Evolutionary conservation across 192 early-diverging fungal species (phyloP), one percentile per base, ranked within the genome.

Genomic region (Diversispora epigaea): DNA sequence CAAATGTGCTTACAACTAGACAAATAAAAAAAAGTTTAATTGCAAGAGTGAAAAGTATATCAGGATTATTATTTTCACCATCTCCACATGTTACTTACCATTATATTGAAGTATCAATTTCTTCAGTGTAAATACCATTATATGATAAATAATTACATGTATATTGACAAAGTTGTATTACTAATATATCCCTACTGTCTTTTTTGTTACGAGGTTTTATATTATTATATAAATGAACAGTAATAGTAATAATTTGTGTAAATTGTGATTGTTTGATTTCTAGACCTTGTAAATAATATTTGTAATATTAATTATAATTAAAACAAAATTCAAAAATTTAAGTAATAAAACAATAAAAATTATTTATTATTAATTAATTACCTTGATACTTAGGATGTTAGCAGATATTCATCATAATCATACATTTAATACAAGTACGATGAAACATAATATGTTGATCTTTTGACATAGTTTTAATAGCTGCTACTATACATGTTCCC

Each of bases 401-500:
- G 19, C 7, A 65, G n/a, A 65, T 65, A 19, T 65, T 65, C 63
- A 46, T 65, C 43, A 65, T 44, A 65, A 46, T 65, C 43, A 45
- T 45, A 65, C 7, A 44, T 12, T 19, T 65, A n/a, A n/a, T n/a
- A n/a, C n/a, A n/a, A n/a, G n/a, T n/a, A n/a, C n/a, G n/a, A n/a
- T n/a, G n/a, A n/a, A n/a, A n/a, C n/a, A n/a, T n/a, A n/a, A n/a
- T n/a, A n/a, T n/a, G n/a, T n/a, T n/a, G n/a, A n/a, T n/a, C n/a
- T n/a, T n/a, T n/a, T n/a, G n/a, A n/a, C n/a, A n/a, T n/a, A n/a
- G n/a, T n/a, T n/a, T n/a, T n/a, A n/a, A n/a, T n/a, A n/a, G n/a
- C n/a, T n/a, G n/a, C n/a, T n/a, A n/a, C n/a, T n/a, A n/a, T n/a
- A n/a, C n/a, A n/a, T n/a, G n/a, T n/a, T n/a, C n/a, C n/a, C n/a